Percentiles rank a stretch among this genome's conserved stretches.
These are phyloP conservation scores for Fusarium succisae DNA, from an alignment of 2,329 filamentous ascomycete genomes.

Conservation along the genomic window DNA sequence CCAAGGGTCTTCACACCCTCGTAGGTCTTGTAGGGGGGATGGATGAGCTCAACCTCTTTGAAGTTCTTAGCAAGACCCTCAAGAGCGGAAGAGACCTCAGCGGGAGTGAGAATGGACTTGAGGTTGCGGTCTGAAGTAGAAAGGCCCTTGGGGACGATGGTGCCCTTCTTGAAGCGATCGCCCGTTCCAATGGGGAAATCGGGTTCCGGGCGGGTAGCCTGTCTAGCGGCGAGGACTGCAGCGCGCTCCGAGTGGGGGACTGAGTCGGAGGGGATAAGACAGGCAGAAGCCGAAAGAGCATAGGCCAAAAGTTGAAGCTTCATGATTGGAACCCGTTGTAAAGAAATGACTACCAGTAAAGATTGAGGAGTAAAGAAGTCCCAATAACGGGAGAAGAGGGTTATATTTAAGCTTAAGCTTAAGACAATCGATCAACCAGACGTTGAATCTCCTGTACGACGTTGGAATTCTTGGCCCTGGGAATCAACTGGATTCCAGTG, in stretches of 20 bases:
- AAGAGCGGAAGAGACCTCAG: constrained; percentile 56
- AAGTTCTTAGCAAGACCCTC: constrained; percentile 53
- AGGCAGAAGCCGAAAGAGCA: constrained; percentile 41
- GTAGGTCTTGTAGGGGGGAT: constrained; percentile 55
- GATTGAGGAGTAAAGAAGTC: not conserved
- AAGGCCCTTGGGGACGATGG: constrained; percentile 46
- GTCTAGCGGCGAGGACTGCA: constrained; percentile 11
- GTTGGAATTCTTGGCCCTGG: not conserved
- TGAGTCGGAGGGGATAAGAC: constrained; percentile 53
- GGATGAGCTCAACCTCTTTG: constrained; percentile 51
- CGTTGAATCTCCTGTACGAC: not conserved
- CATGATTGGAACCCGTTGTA: constrained; percentile 34
- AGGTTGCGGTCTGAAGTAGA: constrained; percentile 50
- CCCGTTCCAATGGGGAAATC: constrained; percentile 53
- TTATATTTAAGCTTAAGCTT: constrained; percentile 23
- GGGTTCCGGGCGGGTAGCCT: constrained; percentile 29
- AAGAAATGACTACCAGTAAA: not conserved
- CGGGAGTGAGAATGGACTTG: constrained; percentile 55
- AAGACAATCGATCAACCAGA: not conserved
- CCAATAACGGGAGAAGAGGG: not conserved
- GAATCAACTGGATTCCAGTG: not conserved
- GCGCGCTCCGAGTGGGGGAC: constrained; percentile 26
- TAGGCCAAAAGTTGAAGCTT: constrained; percentile 39
- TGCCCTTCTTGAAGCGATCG: constrained; percentile 54
- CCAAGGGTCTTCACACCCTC: constrained; percentile 53